Conservation (phyloP, 257 asterid genomes). For the Ilex aquifolium region DNA sequence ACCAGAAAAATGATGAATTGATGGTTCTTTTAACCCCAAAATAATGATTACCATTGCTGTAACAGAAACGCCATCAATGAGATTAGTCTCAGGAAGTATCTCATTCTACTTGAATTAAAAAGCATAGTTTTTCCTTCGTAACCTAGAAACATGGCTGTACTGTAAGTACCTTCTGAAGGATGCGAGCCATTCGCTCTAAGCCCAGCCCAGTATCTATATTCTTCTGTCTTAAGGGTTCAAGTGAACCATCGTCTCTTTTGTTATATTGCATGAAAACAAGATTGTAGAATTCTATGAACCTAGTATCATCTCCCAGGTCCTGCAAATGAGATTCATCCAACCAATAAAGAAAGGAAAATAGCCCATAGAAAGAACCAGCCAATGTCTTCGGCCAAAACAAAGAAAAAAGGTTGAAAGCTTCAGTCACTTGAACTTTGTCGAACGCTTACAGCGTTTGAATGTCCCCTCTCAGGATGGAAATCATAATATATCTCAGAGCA, state of each 20-base stretch:
- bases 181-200: conserved; percentile 94
- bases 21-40: not conserved
- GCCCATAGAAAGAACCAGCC: not conserved
- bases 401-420: conserved; percentile 1
- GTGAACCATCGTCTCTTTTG: conserved; percentile 86
- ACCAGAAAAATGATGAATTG: not conserved
- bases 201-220: conserved; percentile 97
- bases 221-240: conserved; percentile 91
- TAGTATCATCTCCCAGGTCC: conserved; percentile 94
- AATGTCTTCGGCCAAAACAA: conserved; percentile 6
- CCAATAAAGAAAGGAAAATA: conserved; percentile 6
- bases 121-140: no score
- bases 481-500: conserved; percentile 93
- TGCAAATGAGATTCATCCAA: conserved; percentile 16
- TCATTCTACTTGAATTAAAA: no score
- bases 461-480: conserved; percentile 80
- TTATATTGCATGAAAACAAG: conserved; percentile 96
- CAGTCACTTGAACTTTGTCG: not conserved
- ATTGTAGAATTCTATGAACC: conserved; percentile 97
- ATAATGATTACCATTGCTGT: no score
- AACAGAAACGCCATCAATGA: no score
- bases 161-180: conserved; percentile 63
- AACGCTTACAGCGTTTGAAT: conserved; percentile 61
- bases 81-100: no score
- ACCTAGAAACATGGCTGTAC: conserved; percentile 3